A percentile compares a stretch with the other conserved stretches of the same genome.
Conservation (phyloP, 805 yeast species). For the Suhomyces vadensis region DNA sequence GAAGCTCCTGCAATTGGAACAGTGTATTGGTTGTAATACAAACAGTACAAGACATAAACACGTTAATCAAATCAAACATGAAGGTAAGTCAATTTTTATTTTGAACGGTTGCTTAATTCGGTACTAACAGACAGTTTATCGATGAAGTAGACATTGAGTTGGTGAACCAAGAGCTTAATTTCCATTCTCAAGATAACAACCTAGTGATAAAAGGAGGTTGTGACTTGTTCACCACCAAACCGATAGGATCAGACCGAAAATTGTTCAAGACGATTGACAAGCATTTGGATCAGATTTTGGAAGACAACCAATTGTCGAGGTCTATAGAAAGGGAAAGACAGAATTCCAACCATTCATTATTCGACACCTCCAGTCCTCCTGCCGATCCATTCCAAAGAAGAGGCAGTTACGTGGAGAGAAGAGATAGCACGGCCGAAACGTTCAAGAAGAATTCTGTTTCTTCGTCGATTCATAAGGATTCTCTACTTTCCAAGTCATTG, state of each 20-base stretch:
- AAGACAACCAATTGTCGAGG: slow-evolving; percentile 44
- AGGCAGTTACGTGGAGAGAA: slow-evolving; percentile 24
- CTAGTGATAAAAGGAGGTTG: slow-evolving; percentile 76
- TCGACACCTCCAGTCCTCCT: slow-evolving; percentile 40
- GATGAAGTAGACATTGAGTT: slow-evolving; percentile 92
- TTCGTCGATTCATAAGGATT: slow-evolving; percentile 6
- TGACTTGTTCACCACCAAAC: slow-evolving; percentile 92
- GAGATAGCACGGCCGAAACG: slow-evolving; percentile 20
- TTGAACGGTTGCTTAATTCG: slow-evolving; percentile 1
- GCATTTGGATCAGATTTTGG: slow-evolving; percentile 60
- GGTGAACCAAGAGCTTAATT: slow-evolving; percentile 73
- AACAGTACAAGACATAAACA: not conserved
- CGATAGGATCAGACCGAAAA: slow-evolving; percentile 87
- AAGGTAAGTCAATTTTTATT: slow-evolving; percentile 15
- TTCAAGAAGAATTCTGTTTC: slow-evolving; percentile 6
- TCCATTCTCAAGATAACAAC: slow-evolving; percentile 43
- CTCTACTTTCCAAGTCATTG: slow-evolving; percentile 24
- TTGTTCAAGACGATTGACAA: slow-evolving; percentile 84
- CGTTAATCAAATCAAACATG: slow-evolving; percentile 9
- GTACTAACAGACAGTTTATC: slow-evolving; percentile 58
- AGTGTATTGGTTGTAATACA: too few species aligned
- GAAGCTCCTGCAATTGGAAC: too few species aligned
- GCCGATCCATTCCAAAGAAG: slow-evolving; percentile 13
- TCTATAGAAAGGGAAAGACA: slow-evolving; percentile 41
- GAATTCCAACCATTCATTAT: slow-evolving; percentile 35